Evolutionary conservation across 192 early-diverging fungal species (phyloP).

Genomic region (Backusella mclennaniae): DNA sequence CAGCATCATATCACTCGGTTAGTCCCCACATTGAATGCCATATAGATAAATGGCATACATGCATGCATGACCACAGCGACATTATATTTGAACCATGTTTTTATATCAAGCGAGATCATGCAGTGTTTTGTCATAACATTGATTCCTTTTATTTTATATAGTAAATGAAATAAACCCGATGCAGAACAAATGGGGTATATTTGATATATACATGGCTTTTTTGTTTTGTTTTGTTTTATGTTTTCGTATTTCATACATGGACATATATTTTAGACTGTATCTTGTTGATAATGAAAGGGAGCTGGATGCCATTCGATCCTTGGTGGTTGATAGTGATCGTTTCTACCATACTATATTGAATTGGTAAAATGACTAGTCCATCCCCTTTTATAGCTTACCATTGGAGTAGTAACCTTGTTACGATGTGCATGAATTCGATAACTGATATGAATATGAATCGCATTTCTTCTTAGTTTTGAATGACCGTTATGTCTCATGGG

Average conservation of each 20-base stretch:
- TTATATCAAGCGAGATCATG: background rate
- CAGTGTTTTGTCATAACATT: background rate
- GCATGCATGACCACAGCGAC: too few relatives aligned
- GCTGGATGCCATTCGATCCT: conserved; percentile 1
- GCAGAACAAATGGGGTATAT: background rate
- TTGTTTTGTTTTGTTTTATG: background rate
- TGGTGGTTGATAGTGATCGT: background rate
- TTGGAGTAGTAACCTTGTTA: background rate
- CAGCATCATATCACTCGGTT: too few relatives aligned
- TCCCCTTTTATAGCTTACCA: background rate
- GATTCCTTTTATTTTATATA: background rate
- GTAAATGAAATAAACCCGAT: background rate
- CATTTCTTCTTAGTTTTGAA: conserved; percentile 12
- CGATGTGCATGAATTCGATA: conserved; percentile 13
- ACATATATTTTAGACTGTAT: background rate
- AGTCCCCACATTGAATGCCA: too few relatives aligned
- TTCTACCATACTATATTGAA: too few relatives aligned
- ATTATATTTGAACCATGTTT: too few relatives aligned
- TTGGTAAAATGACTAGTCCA: too few relatives aligned
- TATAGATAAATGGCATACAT: too few relatives aligned
- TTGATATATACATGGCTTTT: background rate
- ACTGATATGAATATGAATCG: conserved; percentile 13
- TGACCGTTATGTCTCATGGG: background rate
- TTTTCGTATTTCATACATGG: too few relatives aligned
- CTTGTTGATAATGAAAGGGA: background rate